Conservation (phyloP, 768 basidiomycete species). For the Sarcomyxa edulis region DNA sequence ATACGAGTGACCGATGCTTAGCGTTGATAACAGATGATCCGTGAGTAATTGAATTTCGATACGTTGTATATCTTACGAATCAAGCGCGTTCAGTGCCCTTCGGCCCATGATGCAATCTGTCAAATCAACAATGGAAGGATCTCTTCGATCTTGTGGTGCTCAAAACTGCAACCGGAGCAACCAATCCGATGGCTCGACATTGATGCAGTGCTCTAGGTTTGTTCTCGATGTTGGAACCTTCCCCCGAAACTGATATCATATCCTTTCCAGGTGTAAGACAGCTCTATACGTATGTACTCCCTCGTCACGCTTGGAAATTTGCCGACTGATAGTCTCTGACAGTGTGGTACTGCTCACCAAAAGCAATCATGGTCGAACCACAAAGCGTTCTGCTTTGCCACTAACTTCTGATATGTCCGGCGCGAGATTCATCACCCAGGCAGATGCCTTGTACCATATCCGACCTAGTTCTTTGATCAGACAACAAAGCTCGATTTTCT, state of each 20-base stretch:
- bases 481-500: too few relatives aligned
- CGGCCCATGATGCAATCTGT: slow-evolving; percentile 19
- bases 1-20: slow-evolving; percentile 30
- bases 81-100: slow-evolving; percentile 18
- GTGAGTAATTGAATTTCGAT: slow-evolving; percentile 17
- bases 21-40: slow-evolving; percentile 20
- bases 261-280: slow-evolving; percentile 29
- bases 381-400: slow-evolving; percentile 26
- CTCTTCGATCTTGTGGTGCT: slow-evolving; percentile 26
- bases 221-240: slow-evolving; percentile 7
- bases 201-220: slow-evolving; percentile 33
- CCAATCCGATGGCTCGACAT: slow-evolving; percentile 17
- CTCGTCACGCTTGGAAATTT: not conserved
- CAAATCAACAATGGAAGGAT: slow-evolving; percentile 21
- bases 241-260: not conserved
- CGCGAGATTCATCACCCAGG: too few relatives aligned
- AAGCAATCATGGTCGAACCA: slow-evolving; percentile 29
- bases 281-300: slow-evolving; percentile 33
- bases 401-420: slow-evolving; percentile 29
- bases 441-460: too few relatives aligned
- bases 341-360: slow-evolving; percentile 33
- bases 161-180: slow-evolving; percentile 17
- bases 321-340: slow-evolving; percentile 1
- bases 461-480: too few relatives aligned
- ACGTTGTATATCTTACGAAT: not conserved